A percentile compares a stretch with the other conserved stretches of the same genome.
These are phyloP conservation scores for Fraxinus nigra DNA, from an alignment of 305 asterid genomes.

Conservation along the genomic window DNA sequence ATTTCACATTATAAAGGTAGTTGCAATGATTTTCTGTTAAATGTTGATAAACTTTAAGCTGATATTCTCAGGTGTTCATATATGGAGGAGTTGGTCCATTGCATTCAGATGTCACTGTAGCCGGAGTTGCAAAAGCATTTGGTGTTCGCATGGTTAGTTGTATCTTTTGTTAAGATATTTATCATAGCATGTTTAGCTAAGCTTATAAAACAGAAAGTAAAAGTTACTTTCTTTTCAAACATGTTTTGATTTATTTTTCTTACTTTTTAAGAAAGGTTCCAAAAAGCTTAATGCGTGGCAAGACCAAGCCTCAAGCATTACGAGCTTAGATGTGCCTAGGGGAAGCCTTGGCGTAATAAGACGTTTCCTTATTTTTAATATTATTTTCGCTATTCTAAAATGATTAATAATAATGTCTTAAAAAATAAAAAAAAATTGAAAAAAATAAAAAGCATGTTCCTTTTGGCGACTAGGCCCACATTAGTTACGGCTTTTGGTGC, in stretches of 20 bases:
- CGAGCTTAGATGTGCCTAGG: background rate
- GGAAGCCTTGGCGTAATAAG: background rate
- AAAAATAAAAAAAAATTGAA: background rate
- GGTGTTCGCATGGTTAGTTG: constrained; percentile 63
- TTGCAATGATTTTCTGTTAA: background rate
- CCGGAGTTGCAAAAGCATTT: constrained; percentile 91
- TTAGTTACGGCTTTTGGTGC: background rate
- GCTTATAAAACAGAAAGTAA: background rate
- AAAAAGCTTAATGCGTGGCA: background rate
- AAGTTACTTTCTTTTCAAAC: background rate
- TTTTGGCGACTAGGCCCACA: background rate
- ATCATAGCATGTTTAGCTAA: background rate
- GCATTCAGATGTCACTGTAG: constrained; percentile 74
- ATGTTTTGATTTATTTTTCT: background rate
- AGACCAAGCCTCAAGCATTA: background rate
- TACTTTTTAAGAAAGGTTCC: constrained; percentile 62
- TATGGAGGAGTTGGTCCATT: constrained; percentile 90
- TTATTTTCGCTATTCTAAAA: constrained; percentile 53
- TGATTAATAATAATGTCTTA: constrained; percentile 17
- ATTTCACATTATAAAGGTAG: background rate
- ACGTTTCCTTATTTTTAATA: constrained; percentile 33
- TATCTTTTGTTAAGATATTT: background rate
- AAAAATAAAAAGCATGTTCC: background rate
- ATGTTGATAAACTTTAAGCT: constrained; percentile 1
- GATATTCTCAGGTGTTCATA: constrained; percentile 66